Evolutionary conservation across 1,284 basidiomycete genomes (phyloP).

Genomic region (Taiwanofungus camphoratus): DNA sequence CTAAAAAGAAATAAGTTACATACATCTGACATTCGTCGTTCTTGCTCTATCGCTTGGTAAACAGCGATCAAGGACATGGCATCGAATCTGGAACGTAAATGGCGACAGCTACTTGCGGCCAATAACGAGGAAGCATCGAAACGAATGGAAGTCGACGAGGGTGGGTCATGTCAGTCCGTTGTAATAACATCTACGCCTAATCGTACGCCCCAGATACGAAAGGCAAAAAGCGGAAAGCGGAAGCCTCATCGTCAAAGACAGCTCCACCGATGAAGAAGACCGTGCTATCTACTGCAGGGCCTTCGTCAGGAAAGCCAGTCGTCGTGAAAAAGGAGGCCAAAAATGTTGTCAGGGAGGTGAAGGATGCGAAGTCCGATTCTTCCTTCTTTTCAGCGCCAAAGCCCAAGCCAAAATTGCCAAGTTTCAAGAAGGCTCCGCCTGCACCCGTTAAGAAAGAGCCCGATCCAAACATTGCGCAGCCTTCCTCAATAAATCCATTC

Average conservation of each 20-base stretch:
- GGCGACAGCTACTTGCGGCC: slow-evolving; percentile 54
- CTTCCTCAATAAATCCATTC: slow-evolving; percentile 72
- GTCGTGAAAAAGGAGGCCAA: slow-evolving; percentile 35
- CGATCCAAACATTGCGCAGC: slow-evolving; percentile 62
- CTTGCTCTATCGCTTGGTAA: slow-evolving; percentile 22
- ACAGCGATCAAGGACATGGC: slow-evolving; percentile 88
- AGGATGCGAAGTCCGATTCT: slow-evolving; percentile 75
- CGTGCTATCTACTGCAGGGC: slow-evolving; percentile 40
- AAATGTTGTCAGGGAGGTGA: slow-evolving; percentile 36
- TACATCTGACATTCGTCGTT: slow-evolving; percentile 60
- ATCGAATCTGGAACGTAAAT: slow-evolving; percentile 74
- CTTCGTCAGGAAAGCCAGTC: slow-evolving; percentile 25
- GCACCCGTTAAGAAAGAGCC: slow-evolving; percentile 45
- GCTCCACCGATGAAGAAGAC: slow-evolving; percentile 60
- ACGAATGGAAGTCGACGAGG: slow-evolving; percentile 51
- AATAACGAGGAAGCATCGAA: slow-evolving; percentile 32
- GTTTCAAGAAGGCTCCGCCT: slow-evolving; percentile 66
- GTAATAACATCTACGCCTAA: slow-evolving; percentile 14
- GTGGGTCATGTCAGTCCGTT: slow-evolving; percentile 59
- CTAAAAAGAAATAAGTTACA: slow-evolving; percentile 28
- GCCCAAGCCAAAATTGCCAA: slow-evolving; percentile 72
- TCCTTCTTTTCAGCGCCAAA: slow-evolving; percentile 82
- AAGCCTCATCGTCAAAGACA: slow-evolving; percentile 41
- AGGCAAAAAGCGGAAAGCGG: slow-evolving; percentile 67
- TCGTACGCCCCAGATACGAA: slow-evolving; percentile 41